These are phyloP conservation scores for Elsinoe necatrix DNA, from an alignment of 2,329 filamentous ascomycete genomes.

Conservation along the genomic window DNA sequence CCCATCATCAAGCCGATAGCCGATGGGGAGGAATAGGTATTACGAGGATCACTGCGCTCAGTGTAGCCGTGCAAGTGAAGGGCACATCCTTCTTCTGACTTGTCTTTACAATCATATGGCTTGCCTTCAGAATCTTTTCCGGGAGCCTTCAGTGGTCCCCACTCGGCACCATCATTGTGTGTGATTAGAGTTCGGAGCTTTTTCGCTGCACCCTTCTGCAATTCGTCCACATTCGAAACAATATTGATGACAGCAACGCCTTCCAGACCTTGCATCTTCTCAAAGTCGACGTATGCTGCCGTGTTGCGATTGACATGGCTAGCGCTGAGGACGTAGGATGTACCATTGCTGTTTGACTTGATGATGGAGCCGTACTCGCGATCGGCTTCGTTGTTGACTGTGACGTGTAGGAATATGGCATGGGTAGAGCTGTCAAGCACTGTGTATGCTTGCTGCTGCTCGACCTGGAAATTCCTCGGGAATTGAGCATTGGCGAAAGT, in stretches of 20 bases:
- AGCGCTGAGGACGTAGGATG: slow-evolving; percentile 81
- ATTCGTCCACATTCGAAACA: slow-evolving; percentile 63
- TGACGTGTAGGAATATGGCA: slow-evolving; percentile 88
- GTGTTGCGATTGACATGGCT: slow-evolving; percentile 72
- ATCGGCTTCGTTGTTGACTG: slow-evolving; percentile 57
- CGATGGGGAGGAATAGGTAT: slow-evolving; percentile 80
- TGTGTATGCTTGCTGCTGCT: slow-evolving; percentile 76
- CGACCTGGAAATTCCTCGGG: slow-evolving; percentile 72
- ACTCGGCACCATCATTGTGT: slow-evolving; percentile 90
- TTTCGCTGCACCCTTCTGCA: slow-evolving; percentile 59
- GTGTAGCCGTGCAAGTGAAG: slow-evolving; percentile 95
- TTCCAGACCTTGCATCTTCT: slow-evolving; percentile 87
- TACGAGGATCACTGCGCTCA: slow-evolving; percentile 69
- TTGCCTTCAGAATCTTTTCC: slow-evolving; percentile 62
- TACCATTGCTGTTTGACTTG: slow-evolving; percentile 98
- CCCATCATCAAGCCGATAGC: slow-evolving; percentile 88
- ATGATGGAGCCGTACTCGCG: slow-evolving; percentile 76
- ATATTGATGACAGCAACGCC: slow-evolving; percentile 82
- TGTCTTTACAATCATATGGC: slow-evolving; percentile 57
- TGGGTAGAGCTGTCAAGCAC: slow-evolving; percentile 92
- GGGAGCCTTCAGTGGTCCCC: slow-evolving; percentile 69
- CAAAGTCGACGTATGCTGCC: slow-evolving; percentile 79
- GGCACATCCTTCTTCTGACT: slow-evolving; percentile 58
- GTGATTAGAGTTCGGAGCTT: slow-evolving; percentile 84
- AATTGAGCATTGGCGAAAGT: slow-evolving; percentile 78